Conservation (phyloP, 768 basidiomycete genomes). For the Suillus decipiens region DNA sequence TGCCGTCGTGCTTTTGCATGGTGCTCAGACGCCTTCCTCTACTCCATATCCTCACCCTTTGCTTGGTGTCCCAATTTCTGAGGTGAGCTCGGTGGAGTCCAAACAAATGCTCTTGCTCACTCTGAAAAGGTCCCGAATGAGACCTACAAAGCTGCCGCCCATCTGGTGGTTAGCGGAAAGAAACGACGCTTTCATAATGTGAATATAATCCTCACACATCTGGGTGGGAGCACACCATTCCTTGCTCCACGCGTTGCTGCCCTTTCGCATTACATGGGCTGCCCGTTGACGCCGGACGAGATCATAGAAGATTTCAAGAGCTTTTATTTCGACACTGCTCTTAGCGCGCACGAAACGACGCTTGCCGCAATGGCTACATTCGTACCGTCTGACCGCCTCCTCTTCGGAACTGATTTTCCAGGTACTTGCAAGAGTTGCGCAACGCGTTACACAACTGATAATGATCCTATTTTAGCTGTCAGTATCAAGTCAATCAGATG, state of each 20-base stretch:
- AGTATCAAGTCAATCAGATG: slow-evolving; percentile 55
- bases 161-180: slow-evolving; percentile 71
- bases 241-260: slow-evolving; percentile 71
- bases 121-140: slow-evolving; percentile 69
- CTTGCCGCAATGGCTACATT: slow-evolving; percentile 54
- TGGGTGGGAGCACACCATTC: slow-evolving; percentile 68
- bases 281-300: slow-evolving; percentile 58
- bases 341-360: slow-evolving; percentile 57
- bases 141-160: slow-evolving; percentile 80
- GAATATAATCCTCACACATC: slow-evolving; percentile 70
- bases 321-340: slow-evolving; percentile 76
- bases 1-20: slow-evolving; percentile 72
- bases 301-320: slow-evolving; percentile 68
- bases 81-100: slow-evolving; percentile 41
- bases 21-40: slow-evolving; percentile 64
- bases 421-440: slow-evolving; percentile 42
- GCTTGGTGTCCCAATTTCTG: slow-evolving; percentile 68
- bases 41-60: slow-evolving; percentile 62
- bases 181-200: slow-evolving; percentile 62
- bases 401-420: slow-evolving; percentile 80
- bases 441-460: not conserved
- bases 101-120: slow-evolving; percentile 9
- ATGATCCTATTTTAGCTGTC: slow-evolving; percentile 46
- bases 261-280: slow-evolving; percentile 71
- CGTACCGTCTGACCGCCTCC: slow-evolving; percentile 49